Evolutionary conservation across 495 filamentous ascomycete species (phyloP), one percentile per base, ranked within the genome.

Genomic region (Aspergillus sclerotioniger): DNA sequence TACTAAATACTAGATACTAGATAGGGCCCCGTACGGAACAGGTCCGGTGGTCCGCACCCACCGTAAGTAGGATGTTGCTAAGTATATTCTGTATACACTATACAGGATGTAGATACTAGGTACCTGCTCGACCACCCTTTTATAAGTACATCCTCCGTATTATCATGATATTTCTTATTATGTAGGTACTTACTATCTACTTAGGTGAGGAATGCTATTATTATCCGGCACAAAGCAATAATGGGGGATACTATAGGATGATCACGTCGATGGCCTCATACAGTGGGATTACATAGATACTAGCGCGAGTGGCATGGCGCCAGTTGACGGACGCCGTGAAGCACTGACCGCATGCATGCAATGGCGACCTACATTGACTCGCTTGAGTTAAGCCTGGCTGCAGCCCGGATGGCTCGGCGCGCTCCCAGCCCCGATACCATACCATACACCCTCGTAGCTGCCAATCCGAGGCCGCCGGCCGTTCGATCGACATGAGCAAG

Each of bases 401-500:
- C 37, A 41, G 37, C 37, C n/a, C 37, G 37, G 37, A 41, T 41
- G 37, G 37, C 5, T n/a, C 37, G 37, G 37, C 37, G 37, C 37
- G 37, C 29, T 37, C 12, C 10, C 10, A 31, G 51, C 3, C 28
- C 21, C 44, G 48, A 37, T 51, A 31, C 20, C 19, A 35, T 41
- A 60, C 47, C 15, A 45, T 50, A 20, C 46, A 43, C 29, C 33
- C 13, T 13, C 20, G n/a, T 3, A 13, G 16, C 21, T 5, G 44
- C 16, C 32, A 29, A 31, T 59, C 54, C 46, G 51, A 55, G 51
- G 41, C 47, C 37, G 45, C 45, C 53, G 54, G 47, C 58, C 58
- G 58, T 60, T 60, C 57, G 58, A 60, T 60, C 58, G 52, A 54
- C 58, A 48, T 41, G 12, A 28, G 21, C 39, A 43, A 48, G 39